A percentile compares a stretch with the other conserved stretches of the same genome.
Conservation (phyloP, 2,329 filamentous ascomycete species). For the Tolypocladium guangdongense region DNA sequence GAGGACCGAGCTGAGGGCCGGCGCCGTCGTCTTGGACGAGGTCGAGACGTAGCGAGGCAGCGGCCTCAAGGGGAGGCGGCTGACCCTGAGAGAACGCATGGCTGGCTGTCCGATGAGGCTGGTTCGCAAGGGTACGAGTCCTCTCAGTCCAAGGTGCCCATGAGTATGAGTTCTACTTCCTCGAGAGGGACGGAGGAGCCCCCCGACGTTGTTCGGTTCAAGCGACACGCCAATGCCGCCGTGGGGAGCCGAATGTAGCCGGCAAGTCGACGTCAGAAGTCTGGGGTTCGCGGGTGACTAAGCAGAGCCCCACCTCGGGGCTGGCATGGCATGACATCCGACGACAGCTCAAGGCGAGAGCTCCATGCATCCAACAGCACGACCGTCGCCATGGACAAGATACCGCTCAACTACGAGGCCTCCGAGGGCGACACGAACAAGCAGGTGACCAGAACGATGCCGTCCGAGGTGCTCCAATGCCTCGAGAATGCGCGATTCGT, state of each 20-base stretch:
- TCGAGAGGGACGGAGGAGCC: background rate
- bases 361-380: background rate
- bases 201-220: background rate
- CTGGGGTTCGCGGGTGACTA: background rate
- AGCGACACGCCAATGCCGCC: slow-evolving; percentile 8
- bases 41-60: slow-evolving; percentile 26
- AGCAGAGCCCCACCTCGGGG: background rate
- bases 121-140: background rate
- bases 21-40: slow-evolving; percentile 29
- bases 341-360: too few species aligned
- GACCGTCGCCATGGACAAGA: slow-evolving; percentile 42
- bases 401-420: slow-evolving; percentile 63
- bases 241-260: slow-evolving; percentile 24
- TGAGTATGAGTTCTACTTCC: background rate
- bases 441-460: slow-evolving; percentile 58
- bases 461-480: slow-evolving; percentile 77
- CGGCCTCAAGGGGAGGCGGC: slow-evolving; percentile 34
- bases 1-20: slow-evolving; percentile 65
- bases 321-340: background rate
- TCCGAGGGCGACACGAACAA: slow-evolving; percentile 65
- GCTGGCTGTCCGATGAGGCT: slow-evolving; percentile 7
- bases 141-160: background rate
- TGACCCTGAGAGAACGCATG: slow-evolving; percentile 47
- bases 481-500: slow-evolving; percentile 93
- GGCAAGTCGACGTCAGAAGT: slow-evolving; percentile 4